Conservation (phyloP, 2,329 filamentous ascomycete species). For the Didymella pinodella region DNA sequence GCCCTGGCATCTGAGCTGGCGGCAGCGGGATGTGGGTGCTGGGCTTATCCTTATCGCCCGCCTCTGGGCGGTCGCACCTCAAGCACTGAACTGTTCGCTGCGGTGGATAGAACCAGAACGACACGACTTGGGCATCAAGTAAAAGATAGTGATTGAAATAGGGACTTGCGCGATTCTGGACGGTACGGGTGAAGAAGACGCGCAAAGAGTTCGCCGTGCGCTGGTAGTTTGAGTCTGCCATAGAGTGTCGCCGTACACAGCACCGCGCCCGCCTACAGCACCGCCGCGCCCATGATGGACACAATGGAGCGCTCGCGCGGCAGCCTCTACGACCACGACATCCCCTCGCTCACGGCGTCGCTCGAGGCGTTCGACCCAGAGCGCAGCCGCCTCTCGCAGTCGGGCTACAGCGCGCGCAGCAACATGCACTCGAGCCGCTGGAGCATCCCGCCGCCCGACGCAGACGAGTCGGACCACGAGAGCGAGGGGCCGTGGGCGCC, state of each 20-base stretch:
- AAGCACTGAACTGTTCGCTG: constrained; percentile 9
- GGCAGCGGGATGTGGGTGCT: constrained; percentile 11
- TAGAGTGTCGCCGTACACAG: not conserved
- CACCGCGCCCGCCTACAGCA: not conserved
- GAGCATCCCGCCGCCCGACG: constrained; percentile 49
- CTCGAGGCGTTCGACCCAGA: constrained; percentile 51
- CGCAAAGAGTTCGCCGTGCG: constrained; percentile 2
- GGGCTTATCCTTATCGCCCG: constrained; percentile 19
- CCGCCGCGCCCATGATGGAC: constrained; percentile 9
- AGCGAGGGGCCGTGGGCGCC: constrained; percentile 67
- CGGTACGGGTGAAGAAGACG: constrained; percentile 18
- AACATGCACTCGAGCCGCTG: constrained; percentile 65
- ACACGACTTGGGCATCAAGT: not conserved
- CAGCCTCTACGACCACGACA: constrained; percentile 49
- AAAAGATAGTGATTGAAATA: not conserved
- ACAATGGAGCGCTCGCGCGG: constrained; percentile 47
- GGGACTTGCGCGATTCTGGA: not conserved
- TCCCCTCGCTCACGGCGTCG: constrained; percentile 50
- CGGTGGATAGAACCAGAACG: constrained; percentile 3
- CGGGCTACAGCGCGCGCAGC: constrained; percentile 62
- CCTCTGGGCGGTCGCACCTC: constrained; percentile 3
- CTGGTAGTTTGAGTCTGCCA: not conserved
- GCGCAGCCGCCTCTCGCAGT: constrained; percentile 43
- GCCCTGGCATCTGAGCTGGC: constrained; percentile 20
- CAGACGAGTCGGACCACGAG: constrained; percentile 55